Evolutionary conservation across 169 alveolate genomes (phyloP).

Genomic region (Nephromyces sp.): DNA sequence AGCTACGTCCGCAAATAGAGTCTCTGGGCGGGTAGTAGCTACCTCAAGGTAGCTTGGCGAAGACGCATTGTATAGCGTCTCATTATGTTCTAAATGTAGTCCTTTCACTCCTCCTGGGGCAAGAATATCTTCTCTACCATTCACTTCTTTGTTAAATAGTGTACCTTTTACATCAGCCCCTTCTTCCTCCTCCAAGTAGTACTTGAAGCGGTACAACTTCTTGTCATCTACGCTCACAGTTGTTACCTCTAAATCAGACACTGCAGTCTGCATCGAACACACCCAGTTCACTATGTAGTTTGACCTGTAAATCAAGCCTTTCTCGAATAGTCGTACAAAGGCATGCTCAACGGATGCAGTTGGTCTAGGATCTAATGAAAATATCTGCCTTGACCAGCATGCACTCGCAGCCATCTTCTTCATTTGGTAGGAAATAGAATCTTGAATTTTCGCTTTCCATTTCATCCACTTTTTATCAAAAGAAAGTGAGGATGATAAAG

Average conservation of each 20-base stretch:
- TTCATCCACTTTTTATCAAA: conserved; percentile 85
- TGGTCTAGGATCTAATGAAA: conserved; percentile 83
- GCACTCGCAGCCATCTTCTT: conserved; percentile 75
- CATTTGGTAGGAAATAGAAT: conserved; percentile 72
- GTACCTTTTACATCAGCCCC: too few relatives aligned
- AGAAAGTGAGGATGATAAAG: too few relatives aligned
- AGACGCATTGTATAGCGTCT: conserved; percentile 49
- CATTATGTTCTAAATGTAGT: too few relatives aligned
- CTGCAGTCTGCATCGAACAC: conserved; percentile 89
- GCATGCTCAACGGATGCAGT: conserved; percentile 86
- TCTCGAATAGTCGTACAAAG: conserved; percentile 52
- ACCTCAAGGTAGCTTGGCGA: too few relatives aligned
- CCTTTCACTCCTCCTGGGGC: too few relatives aligned
- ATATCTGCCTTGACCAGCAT: conserved; percentile 89
- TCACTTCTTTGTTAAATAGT: too few relatives aligned
- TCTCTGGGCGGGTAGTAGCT: conserved; percentile 93
- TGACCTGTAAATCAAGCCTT: conserved; percentile 88
- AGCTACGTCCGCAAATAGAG: conserved; percentile 98
- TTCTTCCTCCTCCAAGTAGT: conserved; percentile 75
- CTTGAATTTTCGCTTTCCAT: conserved; percentile 93
- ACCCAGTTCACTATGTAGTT: conserved; percentile 94
- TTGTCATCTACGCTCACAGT: too few relatives aligned
- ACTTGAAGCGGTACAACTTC: conserved; percentile 84
- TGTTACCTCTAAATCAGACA: conserved; percentile 93
- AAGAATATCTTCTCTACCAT: too few relatives aligned